A percentile compares a stretch with the other conserved stretches of the same genome.
phyloP scores from a whole-genome alignment of 371 early-diverging fungal genomes.

The Syncephalastrum racemosum region DNA sequence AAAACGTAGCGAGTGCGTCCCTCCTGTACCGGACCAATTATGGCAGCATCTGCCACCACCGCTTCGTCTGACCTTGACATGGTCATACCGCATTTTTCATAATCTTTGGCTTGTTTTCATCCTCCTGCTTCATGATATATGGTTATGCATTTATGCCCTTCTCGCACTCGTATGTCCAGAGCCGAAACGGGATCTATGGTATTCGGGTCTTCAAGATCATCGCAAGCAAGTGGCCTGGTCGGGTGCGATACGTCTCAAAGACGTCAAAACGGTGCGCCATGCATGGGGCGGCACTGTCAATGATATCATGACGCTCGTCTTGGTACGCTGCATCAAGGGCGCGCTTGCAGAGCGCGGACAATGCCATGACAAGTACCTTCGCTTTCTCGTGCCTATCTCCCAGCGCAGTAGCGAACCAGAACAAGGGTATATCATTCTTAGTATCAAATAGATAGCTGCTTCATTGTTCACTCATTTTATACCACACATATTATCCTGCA shows the following conservation, averaged over 20 bases:
- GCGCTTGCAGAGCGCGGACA: slow-evolving; percentile 23
- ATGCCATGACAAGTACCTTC: slow-evolving; percentile 25
- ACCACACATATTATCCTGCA: slow-evolving; percentile 8
- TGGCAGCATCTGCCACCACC: too few relatives aligned
- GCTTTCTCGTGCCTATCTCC: slow-evolving; percentile 34
- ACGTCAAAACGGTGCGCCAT: slow-evolving; percentile 24
- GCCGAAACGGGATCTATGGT: slow-evolving; percentile 21
- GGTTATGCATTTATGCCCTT: not conserved
- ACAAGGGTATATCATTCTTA: too few relatives aligned
- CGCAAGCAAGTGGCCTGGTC: slow-evolving; percentile 42
- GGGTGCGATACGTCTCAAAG: slow-evolving; percentile 24
- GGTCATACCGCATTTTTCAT: too few relatives aligned
- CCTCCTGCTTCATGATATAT: slow-evolving; percentile 16
- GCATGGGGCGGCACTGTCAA: slow-evolving; percentile 35
- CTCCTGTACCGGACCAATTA: too few relatives aligned
- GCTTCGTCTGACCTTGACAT: too few relatives aligned
- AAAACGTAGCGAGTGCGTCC: too few relatives aligned
- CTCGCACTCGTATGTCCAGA: slow-evolving; percentile 11
- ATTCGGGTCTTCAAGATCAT: slow-evolving; percentile 26
- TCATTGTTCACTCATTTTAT: too few relatives aligned
- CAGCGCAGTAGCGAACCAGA: not conserved
- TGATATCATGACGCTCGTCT: slow-evolving; percentile 35
- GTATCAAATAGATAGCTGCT: too few relatives aligned
- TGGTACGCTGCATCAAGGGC: slow-evolving; percentile 25
- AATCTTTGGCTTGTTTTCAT: too few relatives aligned